Conservation (phyloP, 176 grass and related monocot species). For the Oryza glumipatula region DNA sequence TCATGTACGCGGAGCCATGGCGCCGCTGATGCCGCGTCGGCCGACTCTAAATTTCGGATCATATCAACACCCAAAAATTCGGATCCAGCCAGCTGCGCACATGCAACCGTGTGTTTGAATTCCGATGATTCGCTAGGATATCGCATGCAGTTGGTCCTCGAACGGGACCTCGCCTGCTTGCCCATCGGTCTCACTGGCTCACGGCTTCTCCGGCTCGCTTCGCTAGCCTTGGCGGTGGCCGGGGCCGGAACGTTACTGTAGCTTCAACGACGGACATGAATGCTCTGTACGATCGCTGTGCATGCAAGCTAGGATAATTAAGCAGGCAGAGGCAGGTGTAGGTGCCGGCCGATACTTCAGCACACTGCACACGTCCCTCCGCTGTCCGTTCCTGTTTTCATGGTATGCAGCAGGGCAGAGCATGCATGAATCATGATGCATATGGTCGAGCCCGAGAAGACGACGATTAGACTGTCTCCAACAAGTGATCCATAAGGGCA, state of each 20-base stretch:
- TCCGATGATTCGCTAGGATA: not conserved
- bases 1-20: not conserved
- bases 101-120: not conserved
- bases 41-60: not conserved
- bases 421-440: not conserved
- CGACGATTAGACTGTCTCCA: too few species aligned
- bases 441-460: not conserved
- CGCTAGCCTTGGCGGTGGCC: not conserved
- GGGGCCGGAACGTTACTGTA: slow-evolving; percentile 6
- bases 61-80: not conserved
- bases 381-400: not conserved
- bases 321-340: not conserved
- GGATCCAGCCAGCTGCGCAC: not conserved
- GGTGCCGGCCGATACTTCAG: not conserved
- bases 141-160: slow-evolving; percentile 29
- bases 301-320: not conserved
- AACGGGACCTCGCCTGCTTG: not conserved
- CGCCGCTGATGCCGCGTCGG: not conserved
- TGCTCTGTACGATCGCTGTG: not conserved
- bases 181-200: too few species aligned
- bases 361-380: not conserved
- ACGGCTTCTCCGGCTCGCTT: not conserved
- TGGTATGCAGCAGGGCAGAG: not conserved
- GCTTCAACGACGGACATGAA: not conserved
- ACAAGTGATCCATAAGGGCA: too few species aligned